Base-by-base conservation (phyloP, 2,329 filamentous ascomycete genomes). In the Teratosphaeria pseudoeucalypti region DNA sequence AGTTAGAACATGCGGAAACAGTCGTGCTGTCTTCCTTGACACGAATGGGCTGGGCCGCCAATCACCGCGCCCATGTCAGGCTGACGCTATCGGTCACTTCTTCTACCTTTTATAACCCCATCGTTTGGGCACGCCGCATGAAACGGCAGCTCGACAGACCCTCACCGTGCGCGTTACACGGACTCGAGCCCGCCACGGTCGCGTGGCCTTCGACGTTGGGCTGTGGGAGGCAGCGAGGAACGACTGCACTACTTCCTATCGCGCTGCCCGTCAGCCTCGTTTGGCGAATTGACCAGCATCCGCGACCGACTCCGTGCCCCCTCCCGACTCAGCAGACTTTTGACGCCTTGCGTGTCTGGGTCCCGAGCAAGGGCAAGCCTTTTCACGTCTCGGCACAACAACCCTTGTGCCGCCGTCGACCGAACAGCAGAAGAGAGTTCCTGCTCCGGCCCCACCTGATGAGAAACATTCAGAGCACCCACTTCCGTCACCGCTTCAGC, bases 331-430 rank as follows among this genome's bases (percentile, higher is more conserved):
- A 29, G 52, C 56, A 52, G 26, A 47, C 58, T 65, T 64, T 32
- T 63, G 59, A 66, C 64, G 65, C 66, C 66, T 68, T 66, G 66
- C 66, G 60, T 67, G 65, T 67, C 62, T 61, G 57, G 66, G 43
- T 57, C 60, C 62, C 62, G 61, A 61, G 63, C 65, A 63, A 65
- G 62, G 60, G 58, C 62, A 29, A 23, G 43, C 16, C 43, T 49
- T 26, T 23, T 49, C 60, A 37, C 55, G 27, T 19, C 59, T 60
- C 64, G 63, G 64, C 63, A 62, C 58, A 59, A 59, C 62, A 61
- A 62, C 64, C 65, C 60, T 61, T 49, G 43, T 49, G 43, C 43
- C 43, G 43, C 43, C 43, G 43, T 49, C 43, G 43, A 49, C 43
- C 43, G 43, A 49, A n/a, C 43, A 49, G 43, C 43, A 49, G 43